phyloP scores from a whole-genome alignment of 352 stramenopile genomes.

The Blastocystis sp. region DNA sequence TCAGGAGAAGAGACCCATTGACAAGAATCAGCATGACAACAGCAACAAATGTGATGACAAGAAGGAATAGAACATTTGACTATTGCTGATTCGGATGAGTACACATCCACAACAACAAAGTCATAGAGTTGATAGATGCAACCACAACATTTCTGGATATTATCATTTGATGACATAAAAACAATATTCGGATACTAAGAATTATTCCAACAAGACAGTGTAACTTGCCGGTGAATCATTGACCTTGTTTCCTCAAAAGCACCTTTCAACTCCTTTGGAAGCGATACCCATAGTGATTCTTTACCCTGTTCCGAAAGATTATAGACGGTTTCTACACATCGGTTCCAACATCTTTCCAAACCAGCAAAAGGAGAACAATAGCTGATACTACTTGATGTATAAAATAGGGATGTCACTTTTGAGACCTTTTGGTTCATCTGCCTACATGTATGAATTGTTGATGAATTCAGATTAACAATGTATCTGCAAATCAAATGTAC shows the following conservation, averaged over 20 bases:
- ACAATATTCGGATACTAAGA: slow-evolving; percentile 51
- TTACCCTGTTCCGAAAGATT: slow-evolving; percentile 35
- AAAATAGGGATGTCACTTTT: slow-evolving; percentile 19
- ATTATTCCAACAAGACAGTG: neutral
- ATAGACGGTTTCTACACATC: slow-evolving; percentile 21
- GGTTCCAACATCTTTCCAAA: neutral
- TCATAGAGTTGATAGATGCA: slow-evolving; percentile 51
- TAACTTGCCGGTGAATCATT: slow-evolving; percentile 7
- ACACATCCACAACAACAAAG: slow-evolving; percentile 11
- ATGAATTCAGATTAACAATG: slow-evolving; percentile 41
- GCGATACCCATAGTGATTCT: neutral
- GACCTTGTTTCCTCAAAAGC: slow-evolving; percentile 2
- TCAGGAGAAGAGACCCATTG: neutral
- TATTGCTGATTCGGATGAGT: neutral
- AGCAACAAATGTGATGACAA: neutral
- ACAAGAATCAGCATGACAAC: neutral
- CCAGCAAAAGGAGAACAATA: slow-evolving; percentile 38
- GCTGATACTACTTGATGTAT: neutral
- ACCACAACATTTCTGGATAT: neutral
- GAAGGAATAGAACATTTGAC: neutral
- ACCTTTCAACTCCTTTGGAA: neutral
- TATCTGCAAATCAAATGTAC: neutral
- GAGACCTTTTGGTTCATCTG: neutral
- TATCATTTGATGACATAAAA: neutral
- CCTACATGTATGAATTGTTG: neutral